Evolutionary conservation across 2,329 filamentous ascomycete genomes (phyloP).

Genomic region (Claviceps humidiphila): DNA sequence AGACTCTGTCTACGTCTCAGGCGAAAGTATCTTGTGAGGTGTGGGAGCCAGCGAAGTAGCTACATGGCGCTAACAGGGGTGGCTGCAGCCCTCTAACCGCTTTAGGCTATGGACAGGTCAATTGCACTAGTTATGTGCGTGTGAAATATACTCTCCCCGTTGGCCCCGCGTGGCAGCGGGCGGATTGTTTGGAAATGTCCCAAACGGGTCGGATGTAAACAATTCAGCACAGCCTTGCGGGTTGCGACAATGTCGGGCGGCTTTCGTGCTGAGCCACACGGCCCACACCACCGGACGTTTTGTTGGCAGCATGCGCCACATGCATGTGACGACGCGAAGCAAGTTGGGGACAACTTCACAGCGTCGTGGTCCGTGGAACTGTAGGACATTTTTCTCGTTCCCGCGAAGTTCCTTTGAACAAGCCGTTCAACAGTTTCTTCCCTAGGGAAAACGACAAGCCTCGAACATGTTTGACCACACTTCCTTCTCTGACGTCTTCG

Average conservation of each 20-base stretch:
- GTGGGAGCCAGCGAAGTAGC: too few species aligned
- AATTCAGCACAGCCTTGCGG: slow-evolving; percentile 11
- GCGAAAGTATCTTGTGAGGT: too few species aligned
- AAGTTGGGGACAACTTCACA: neutral
- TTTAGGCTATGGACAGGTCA: too few species aligned
- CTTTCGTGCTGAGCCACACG: neutral
- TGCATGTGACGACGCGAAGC: slow-evolving; percentile 12
- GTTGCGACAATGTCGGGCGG: neutral
- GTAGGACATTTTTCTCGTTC: neutral
- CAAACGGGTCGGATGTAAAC: slow-evolving; percentile 27
- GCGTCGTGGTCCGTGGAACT: neutral
- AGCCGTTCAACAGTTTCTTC: neutral
- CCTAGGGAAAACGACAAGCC: neutral
- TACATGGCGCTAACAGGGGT: too few species aligned
- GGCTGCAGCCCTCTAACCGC: too few species aligned
- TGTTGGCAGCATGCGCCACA: slow-evolving; percentile 3
- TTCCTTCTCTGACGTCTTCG: slow-evolving; percentile 57
- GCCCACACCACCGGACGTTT: slow-evolving; percentile 1
- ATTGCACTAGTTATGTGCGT: too few species aligned
- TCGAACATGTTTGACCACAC: slow-evolving; percentile 47
- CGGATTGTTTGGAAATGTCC: slow-evolving; percentile 27
- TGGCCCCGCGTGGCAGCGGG: slow-evolving; percentile 10
- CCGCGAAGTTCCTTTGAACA: too few species aligned
- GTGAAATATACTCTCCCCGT: too few species aligned
- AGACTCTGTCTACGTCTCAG: too few species aligned